phyloP scores from a whole-genome alignment of 495 filamentous ascomycete species.

The Hyaloscypha bicolor region DNA sequence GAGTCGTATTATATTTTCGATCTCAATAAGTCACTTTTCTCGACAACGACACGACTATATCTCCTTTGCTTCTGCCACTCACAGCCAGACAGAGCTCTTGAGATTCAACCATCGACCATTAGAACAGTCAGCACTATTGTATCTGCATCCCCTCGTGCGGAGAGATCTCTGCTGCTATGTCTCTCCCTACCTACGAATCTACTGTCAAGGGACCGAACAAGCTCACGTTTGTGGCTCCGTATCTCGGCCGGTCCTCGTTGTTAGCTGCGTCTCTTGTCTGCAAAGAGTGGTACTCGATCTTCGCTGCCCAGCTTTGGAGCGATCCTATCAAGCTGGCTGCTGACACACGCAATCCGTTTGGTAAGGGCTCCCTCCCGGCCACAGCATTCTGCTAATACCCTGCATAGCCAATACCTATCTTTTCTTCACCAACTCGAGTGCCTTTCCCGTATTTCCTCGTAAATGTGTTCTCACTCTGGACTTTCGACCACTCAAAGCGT shows the following conservation, averaged over 20 bases:
- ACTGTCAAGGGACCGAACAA: neutral
- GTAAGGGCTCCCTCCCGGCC: neutral
- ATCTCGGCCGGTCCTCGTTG: conserved; percentile 9
- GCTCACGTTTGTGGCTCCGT: conserved; percentile 13
- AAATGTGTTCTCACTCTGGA: neutral
- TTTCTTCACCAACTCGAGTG: neutral
- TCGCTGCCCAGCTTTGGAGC: conserved; percentile 15
- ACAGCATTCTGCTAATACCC: neutral
- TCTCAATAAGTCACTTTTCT: neutral
- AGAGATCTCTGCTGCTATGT: conserved; percentile 1
- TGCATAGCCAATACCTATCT: neutral
- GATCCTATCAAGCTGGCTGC: conserved; percentile 22
- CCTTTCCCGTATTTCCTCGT: neutral
- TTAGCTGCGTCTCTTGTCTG: conserved; percentile 5
- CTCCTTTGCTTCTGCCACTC: too few relatives aligned
- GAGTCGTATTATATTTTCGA: neutral
- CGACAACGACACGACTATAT: neutral
- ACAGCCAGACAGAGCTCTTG: too few relatives aligned
- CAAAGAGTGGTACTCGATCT: conserved; percentile 9
- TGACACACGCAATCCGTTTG: conserved; percentile 4
- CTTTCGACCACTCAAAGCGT: neutral
- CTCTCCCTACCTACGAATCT: conserved; percentile 25
- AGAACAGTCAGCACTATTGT: too few relatives aligned
- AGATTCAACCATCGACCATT: too few relatives aligned
- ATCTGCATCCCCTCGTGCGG: too few relatives aligned